Base-by-base conservation (phyloP, 441 rosid genomes). In the California macrophylla region DNA sequence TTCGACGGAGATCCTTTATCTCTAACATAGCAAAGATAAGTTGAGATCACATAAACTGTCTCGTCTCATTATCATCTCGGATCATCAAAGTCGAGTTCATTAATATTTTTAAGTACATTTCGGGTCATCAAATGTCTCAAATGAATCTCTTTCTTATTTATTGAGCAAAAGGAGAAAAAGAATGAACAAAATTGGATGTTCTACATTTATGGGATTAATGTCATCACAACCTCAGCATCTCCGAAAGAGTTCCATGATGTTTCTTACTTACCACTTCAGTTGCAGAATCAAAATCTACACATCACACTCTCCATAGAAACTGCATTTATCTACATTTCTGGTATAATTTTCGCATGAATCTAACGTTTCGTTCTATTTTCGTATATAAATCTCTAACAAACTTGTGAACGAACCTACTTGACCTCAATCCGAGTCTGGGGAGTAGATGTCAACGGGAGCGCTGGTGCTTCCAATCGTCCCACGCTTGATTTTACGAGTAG, bases 361-460 rank as follows among this genome's bases (percentile, higher is more conserved):
- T 32, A 32, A n/a, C n/a, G n/a, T n/a, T n/a, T n/a, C 7, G 4
- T 32, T 32, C 38, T 32, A 3, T 32, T 5, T 32, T 32, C 38
- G 12, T 38, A 8, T 8, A 38, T 38, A 3, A 10, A 6, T 38
- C 12, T 38, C 9, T 38, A 6, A 6, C 12, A 38, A 3, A 42
- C 0, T 16, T 15, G 2, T 40, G 50, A 36, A 36, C 32, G 10
- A 36, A 36, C 6, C 42, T 36, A 3, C 42, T 36, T 3, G 6
- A 40, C 50, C 75, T 70, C 80, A 83, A 73, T 84, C 89, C 0
- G 85, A 72, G 16, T 79, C 83, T 26, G 78, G 76, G 20, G 95
- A 85, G 85, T 79, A 82, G 71, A 90, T 87, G 75, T 90, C 94
- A 0, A 83, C 71, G 1, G 97, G 97, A 3, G 94, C 85, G 0